Percentiles rank a stretch among this genome's conserved stretches.
Conservation (phyloP, 495 filamentous ascomycete genomes). For the Friedmanniomyces endolithicus region DNA sequence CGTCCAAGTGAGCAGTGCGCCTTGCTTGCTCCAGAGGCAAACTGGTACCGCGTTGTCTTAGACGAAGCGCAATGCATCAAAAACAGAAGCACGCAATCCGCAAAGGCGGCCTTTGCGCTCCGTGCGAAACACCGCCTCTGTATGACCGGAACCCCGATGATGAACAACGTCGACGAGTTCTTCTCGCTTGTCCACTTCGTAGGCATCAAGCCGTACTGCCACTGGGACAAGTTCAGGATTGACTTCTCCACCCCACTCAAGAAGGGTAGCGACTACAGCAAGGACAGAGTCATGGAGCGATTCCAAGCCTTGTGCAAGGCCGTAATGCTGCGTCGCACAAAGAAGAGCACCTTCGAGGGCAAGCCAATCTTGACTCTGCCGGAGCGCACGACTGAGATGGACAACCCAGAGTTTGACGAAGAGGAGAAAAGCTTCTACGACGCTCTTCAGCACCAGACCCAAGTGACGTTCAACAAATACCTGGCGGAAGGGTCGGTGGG, state of each 20-base stretch:
- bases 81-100: slow-evolving; percentile 58
- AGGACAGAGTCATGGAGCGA: slow-evolving; percentile 42
- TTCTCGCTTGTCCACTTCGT: slow-evolving; percentile 74
- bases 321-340: slow-evolving; percentile 74
- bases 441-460: slow-evolving; percentile 53
- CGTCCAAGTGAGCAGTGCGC: slow-evolving; percentile 34
- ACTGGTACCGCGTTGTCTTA: slow-evolving; percentile 67
- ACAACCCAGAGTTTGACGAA: slow-evolving; percentile 58
- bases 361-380: slow-evolving; percentile 69
- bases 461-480: slow-evolving; percentile 65
- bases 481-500: slow-evolving; percentile 58
- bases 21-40: slow-evolving; percentile 49
- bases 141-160: slow-evolving; percentile 89
- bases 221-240: slow-evolving; percentile 46
- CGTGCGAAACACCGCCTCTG: slow-evolving; percentile 61
- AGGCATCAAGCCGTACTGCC: slow-evolving; percentile 65
- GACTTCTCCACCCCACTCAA: slow-evolving; percentile 41
- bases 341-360: slow-evolving; percentile 73
- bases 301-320: slow-evolving; percentile 74
- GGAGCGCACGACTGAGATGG: slow-evolving; percentile 50
- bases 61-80: slow-evolving; percentile 95
- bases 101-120: slow-evolving; percentile 49
- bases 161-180: slow-evolving; percentile 77
- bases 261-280: slow-evolving; percentile 22
- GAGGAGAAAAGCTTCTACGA: slow-evolving; percentile 64